Percentiles rank a stretch among this genome's conserved stretches.
Evolutionary conservation across 106 monocot genomes (phyloP).

Genomic region (Posidonia australis): DNA sequence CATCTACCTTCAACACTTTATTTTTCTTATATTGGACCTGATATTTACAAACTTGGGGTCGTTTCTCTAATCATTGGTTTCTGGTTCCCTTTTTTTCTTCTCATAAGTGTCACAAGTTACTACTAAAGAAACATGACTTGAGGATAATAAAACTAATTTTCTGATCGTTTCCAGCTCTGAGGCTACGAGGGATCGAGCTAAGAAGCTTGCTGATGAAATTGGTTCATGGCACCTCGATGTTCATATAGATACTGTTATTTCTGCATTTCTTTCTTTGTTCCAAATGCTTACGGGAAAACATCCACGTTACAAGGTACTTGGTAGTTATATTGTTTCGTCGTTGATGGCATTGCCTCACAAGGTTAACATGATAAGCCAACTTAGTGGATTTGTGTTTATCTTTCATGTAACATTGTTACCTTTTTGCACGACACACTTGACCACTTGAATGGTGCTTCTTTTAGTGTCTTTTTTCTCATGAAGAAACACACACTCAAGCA

Average conservation of each 20-base stretch:
- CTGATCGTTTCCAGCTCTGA: conserved; percentile 49
- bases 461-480: no score
- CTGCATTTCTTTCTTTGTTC: conserved; percentile 69
- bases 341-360: no score
- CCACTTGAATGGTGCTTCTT: no score
- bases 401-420: no score
- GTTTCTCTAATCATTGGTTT: no score
- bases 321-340: not conserved
- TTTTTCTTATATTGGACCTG: no score
- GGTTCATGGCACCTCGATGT: conserved; percentile 90
- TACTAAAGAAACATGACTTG: not conserved
- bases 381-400: no score
- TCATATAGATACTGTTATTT: conserved; percentile 64
- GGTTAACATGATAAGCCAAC: no score
- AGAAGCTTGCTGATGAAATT: conserved; percentile 76
- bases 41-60: no score
- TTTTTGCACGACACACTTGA: no score
- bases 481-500: no score
- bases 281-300: conserved; percentile 67
- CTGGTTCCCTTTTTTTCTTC: not conserved
- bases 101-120: not conserved
- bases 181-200: conserved; percentile 73
- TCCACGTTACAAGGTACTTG: conserved; percentile 68
- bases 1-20: no score
- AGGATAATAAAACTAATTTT: conserved; percentile 1